A percentile compares a stretch with the other conserved stretches of the same genome.
Conservation (phyloP, 192 early-diverging fungal species). For the Thoreauomyces humboldtii region DNA sequence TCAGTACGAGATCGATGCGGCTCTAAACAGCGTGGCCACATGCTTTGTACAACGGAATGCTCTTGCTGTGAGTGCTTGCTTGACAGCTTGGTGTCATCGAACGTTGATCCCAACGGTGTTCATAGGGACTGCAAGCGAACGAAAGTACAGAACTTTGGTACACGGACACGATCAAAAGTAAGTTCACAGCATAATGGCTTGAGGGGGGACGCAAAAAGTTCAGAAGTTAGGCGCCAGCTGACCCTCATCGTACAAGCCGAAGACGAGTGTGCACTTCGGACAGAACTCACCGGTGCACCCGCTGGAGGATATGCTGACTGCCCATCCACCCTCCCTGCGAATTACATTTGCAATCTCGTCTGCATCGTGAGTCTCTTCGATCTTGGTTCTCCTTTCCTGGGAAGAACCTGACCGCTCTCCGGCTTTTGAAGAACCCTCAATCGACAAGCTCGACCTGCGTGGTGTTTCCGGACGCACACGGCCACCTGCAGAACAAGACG, state of each 20-base stretch:
- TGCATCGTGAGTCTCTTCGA: background rate
- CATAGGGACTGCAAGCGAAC: constrained; percentile 15
- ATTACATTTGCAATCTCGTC: background rate
- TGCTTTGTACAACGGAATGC: constrained; percentile 25
- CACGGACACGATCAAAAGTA: background rate
- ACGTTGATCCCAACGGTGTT: too few species aligned
- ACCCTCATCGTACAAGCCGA: too few species aligned
- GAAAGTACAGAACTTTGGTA: constrained; percentile 10
- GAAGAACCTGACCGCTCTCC: too few species aligned
- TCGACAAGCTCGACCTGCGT: too few species aligned
- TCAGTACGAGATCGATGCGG: background rate
- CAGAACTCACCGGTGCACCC: constrained; percentile 3
- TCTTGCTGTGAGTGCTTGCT: background rate
- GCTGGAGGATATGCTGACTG: constrained; percentile 13
- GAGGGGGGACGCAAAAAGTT: too few species aligned
- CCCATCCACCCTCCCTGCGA: background rate
- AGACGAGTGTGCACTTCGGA: background rate
- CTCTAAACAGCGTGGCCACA: background rate
- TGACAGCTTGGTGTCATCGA: too few species aligned
- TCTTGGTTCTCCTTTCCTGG: background rate
- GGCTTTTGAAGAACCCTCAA: too few species aligned
- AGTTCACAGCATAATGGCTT: too few species aligned
- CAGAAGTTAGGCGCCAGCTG: too few species aligned
- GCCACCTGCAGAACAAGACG: constrained; percentile 16
- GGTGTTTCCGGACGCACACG: background rate